phyloP scores from a whole-genome alignment of 192 early-diverging fungal genomes.

The Thamnidium elegans region DNA sequence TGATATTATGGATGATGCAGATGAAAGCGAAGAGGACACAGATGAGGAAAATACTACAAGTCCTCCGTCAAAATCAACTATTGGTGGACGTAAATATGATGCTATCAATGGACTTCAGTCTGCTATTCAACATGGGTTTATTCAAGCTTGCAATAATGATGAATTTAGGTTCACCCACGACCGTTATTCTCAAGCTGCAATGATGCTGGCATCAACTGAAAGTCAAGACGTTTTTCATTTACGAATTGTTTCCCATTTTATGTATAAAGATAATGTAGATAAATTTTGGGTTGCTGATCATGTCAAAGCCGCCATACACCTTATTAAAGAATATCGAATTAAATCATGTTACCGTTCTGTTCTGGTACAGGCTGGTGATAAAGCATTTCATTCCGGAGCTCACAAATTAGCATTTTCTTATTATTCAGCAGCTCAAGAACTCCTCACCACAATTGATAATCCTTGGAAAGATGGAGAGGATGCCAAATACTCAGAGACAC shows the following conservation, averaged over 20 bases:
- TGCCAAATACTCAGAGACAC: conserved; percentile 25
- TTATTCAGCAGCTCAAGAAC: conserved; percentile 17
- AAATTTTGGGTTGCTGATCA: conserved; percentile 37
- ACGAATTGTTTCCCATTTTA: conserved; percentile 27
- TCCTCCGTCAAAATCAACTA: neutral
- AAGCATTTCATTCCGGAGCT: conserved; percentile 29
- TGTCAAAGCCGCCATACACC: conserved; percentile 20
- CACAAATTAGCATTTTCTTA: conserved; percentile 28
- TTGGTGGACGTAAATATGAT: conserved; percentile 1
- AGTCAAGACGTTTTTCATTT: conserved; percentile 20
- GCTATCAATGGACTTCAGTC: conserved; percentile 29
- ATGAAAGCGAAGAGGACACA: neutral
- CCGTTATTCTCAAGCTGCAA: conserved; percentile 35
- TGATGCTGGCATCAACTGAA: conserved; percentile 8
- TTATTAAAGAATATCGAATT: conserved; percentile 18
- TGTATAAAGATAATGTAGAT: conserved; percentile 16
- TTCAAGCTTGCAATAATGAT: conserved; percentile 25
- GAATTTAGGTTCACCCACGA: conserved; percentile 34
- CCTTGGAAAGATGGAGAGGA: conserved; percentile 29
- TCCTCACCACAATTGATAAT: conserved; percentile 3
- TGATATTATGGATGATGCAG: neutral
- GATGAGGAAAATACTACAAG: neutral
- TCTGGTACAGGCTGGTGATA: conserved; percentile 22
- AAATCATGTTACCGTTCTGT: conserved; percentile 24
- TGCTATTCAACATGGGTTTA: conserved; percentile 29